Conservation (phyloP, 768 basidiomycete species). For the Lentinula guzmanii region DNA sequence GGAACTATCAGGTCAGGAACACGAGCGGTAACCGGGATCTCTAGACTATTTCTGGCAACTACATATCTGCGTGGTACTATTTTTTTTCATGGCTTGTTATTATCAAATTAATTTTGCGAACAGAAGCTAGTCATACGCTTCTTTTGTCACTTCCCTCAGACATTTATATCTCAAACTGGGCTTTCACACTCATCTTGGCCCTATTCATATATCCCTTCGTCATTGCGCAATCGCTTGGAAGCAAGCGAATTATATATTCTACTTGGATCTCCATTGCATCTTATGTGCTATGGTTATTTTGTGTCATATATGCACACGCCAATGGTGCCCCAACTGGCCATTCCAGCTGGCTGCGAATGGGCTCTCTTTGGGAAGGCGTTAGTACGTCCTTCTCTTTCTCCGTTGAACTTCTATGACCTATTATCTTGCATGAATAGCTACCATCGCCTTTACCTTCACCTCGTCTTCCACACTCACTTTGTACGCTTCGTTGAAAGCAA, state of each 20-base stretch:
- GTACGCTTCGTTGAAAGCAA: constrained; percentile 52
- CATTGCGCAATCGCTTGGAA: constrained; percentile 47
- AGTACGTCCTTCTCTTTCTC: constrained; percentile 34
- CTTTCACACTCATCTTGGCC: constrained; percentile 35
- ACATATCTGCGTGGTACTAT: constrained; percentile 60
- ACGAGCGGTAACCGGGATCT: constrained; percentile 35
- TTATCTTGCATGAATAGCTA: constrained; percentile 28
- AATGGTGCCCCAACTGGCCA: constrained; percentile 34
- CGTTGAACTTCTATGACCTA: constrained; percentile 2
- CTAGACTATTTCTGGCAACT: constrained; percentile 47
- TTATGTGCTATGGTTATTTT: constrained; percentile 58
- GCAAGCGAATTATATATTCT: constrained; percentile 47
- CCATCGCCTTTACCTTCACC: constrained; percentile 59
- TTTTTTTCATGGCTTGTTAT: neutral
- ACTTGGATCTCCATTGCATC: constrained; percentile 54
- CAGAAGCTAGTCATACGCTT: constrained; percentile 51
- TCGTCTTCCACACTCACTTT: constrained; percentile 61
- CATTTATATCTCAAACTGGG: constrained; percentile 28
- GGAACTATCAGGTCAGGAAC: constrained; percentile 35
- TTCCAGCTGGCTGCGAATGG: constrained; percentile 32
- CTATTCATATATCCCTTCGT: constrained; percentile 44
- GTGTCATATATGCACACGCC: constrained; percentile 44
- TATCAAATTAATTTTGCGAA: neutral
- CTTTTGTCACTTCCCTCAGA: constrained; percentile 40
- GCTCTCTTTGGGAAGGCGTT: constrained; percentile 57